Percentiles rank a stretch among this genome's conserved stretches.
phyloP scores from a whole-genome alignment of 495 filamentous ascomycete species.

The Trichoderma orchidacearum region DNA sequence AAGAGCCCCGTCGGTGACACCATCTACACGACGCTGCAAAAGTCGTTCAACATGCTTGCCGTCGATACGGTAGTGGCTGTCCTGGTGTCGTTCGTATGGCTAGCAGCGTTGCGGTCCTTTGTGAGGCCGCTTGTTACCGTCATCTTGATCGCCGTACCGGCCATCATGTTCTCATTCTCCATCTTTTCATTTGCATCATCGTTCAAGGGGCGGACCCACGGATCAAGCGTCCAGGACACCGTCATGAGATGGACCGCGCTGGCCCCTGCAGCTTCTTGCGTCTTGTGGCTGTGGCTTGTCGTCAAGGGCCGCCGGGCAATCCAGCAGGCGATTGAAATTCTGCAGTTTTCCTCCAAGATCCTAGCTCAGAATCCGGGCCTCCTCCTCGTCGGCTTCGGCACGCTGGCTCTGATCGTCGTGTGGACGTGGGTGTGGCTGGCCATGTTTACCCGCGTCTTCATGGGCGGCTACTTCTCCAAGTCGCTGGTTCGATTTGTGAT shows the following conservation, averaged over 20 bases:
- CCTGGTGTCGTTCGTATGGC: constrained; percentile 78
- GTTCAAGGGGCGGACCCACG: constrained; percentile 60
- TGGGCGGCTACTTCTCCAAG: constrained; percentile 62
- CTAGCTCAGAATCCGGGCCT: constrained; percentile 74
- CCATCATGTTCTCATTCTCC: constrained; percentile 74
- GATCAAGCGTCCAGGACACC: constrained; percentile 64
- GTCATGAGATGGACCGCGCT: constrained; percentile 80
- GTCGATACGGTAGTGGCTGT: constrained; percentile 85
- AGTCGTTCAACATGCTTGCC: constrained; percentile 78
- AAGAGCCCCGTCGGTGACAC: constrained; percentile 62
- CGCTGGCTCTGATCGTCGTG: constrained; percentile 57
- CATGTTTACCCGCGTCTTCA: constrained; percentile 93
- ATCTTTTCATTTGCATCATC: constrained; percentile 85
- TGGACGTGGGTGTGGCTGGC: constrained; percentile 95
- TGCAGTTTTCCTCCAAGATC: constrained; percentile 84
- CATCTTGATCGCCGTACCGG: constrained; percentile 70
- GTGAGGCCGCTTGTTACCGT: constrained; percentile 65
- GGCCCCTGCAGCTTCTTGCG: constrained; percentile 58
- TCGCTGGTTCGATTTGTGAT: constrained; percentile 55
- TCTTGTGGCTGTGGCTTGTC: constrained; percentile 71
- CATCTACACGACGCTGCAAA: constrained; percentile 77
- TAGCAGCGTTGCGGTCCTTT: constrained; percentile 74
- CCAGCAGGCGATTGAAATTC: constrained; percentile 64
- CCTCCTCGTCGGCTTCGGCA: constrained; percentile 66
- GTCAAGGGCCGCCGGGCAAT: constrained; percentile 68